These are phyloP conservation scores for Vitis rotundifolia DNA, from an alignment of 164 flowering plant genomes.

Conservation along the genomic window DNA sequence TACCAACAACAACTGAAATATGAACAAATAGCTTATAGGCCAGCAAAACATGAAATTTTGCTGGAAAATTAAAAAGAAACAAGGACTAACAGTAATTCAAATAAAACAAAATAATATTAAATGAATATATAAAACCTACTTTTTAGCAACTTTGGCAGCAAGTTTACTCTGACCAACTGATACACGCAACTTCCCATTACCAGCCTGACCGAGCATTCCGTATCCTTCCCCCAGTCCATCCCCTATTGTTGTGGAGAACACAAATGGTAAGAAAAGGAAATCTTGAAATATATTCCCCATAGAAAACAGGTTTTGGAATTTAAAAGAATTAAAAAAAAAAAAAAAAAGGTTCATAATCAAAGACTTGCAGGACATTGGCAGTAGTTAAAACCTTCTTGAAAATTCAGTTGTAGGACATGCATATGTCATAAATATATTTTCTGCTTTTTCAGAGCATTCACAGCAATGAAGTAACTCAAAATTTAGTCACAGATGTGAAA, in stretches of 20 bases:
- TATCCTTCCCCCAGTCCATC: slow-evolving; percentile 99
- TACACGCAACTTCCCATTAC: slow-evolving; percentile 92
- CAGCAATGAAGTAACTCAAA: neutral
- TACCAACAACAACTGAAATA: neutral
- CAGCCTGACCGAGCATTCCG: slow-evolving; percentile 99
- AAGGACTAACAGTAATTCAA: neutral
- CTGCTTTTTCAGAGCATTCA: neutral
- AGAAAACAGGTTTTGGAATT: too few species aligned
- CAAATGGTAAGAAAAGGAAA: neutral
- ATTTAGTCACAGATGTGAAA: neutral
- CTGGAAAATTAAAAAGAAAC: neutral
- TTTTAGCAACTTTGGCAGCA: slow-evolving; percentile 94
- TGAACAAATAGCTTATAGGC: too few species aligned
- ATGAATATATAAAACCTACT: slow-evolving; percentile 39
- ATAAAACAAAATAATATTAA: neutral
- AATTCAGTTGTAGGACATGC: too few species aligned
- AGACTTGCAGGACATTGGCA: too few species aligned
- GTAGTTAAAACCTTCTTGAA: too few species aligned
- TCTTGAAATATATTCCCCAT: neutral
- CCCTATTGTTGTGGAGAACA: slow-evolving; percentile 43
- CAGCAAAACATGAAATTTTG: too few species aligned
- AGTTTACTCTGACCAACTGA: slow-evolving; percentile 89
- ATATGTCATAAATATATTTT: neutral
- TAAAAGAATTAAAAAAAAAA: neutral
- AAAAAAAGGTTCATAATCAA: neutral